phyloP scores from a whole-genome alignment of 2,329 filamentous ascomycete genomes.

The Colletotrichum liriopes region DNA sequence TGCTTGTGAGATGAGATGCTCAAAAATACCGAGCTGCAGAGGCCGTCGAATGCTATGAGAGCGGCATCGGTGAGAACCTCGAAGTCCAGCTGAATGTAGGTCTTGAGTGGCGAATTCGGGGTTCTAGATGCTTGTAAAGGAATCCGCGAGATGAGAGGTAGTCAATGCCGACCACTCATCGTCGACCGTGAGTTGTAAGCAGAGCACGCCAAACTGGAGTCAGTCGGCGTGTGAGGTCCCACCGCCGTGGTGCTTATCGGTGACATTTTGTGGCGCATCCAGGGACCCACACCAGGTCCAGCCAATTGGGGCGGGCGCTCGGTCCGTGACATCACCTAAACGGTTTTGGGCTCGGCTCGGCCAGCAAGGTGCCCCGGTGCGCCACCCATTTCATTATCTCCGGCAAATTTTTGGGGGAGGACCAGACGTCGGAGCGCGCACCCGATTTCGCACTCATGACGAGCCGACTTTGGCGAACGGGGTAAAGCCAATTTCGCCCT shows the following conservation, averaged over 20 bases:
- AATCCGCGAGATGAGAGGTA: conserved; percentile 28
- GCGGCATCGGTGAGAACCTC: conserved; percentile 9
- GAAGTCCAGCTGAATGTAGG: too few species aligned
- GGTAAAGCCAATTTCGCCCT: conserved; percentile 35
- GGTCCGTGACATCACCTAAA: conserved; percentile 33
- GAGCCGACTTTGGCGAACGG: conserved; percentile 34
- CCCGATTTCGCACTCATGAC: conserved; percentile 42
- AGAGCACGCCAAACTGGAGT: conserved; percentile 38
- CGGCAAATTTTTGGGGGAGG: conserved; percentile 41
- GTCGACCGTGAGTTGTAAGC: conserved; percentile 39
- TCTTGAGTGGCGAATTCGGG: background rate
- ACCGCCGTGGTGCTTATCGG: conserved; percentile 37
- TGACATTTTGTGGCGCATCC: conserved; percentile 31
- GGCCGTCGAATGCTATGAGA: background rate
- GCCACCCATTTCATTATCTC: conserved; percentile 44
- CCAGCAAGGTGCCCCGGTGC: conserved; percentile 35
- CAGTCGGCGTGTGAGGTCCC: conserved; percentile 34
- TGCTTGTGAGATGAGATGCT: conserved; percentile 7
- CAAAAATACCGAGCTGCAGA: background rate
- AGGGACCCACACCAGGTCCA: conserved; percentile 6
- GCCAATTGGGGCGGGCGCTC: conserved; percentile 22
- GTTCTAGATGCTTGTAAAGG: background rate
- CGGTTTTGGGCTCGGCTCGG: conserved; percentile 31
- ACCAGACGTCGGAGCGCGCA: conserved; percentile 27
- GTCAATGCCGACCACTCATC: conserved; percentile 39